phyloP scores from a whole-genome alignment of 768 basidiomycete species.

The Trametes gibbosa region DNA sequence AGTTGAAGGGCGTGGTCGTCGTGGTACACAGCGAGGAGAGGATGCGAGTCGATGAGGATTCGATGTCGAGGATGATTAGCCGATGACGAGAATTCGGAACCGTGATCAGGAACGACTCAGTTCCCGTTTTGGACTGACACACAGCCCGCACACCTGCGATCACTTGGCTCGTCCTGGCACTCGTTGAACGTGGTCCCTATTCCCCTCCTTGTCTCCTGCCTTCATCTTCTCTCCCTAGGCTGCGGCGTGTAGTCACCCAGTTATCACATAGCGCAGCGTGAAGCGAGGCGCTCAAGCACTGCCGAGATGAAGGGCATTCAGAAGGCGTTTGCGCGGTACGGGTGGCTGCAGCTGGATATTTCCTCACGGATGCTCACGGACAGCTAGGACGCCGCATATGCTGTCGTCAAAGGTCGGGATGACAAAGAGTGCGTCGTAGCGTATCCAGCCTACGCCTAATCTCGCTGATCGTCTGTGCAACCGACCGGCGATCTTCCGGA shows the following conservation, averaged over 20 bases:
- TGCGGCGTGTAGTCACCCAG: not conserved
- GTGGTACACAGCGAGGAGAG: not conserved
- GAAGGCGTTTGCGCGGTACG: conserved; percentile 31
- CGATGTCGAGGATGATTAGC: not conserved
- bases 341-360: not conserved
- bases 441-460: not conserved
- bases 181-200: not conserved
- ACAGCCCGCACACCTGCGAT: conserved; percentile 13
- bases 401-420: conserved; percentile 86
- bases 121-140: conserved; percentile 7
- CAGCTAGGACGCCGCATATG: conserved; percentile 80
- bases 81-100: conserved; percentile 6
- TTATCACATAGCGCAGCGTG: not conserved
- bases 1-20: not conserved
- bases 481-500: not conserved
- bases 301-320: conserved; percentile 28
- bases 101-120: conserved; percentile 10
- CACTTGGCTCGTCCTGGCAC: not conserved
- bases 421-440: conserved; percentile 70
- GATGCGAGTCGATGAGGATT: not conserved
- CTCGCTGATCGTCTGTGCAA: conserved; percentile 23
- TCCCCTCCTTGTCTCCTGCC: not conserved
- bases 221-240: not conserved
- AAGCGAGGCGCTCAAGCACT: not conserved
- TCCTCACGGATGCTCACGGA: not conserved